A percentile compares a stretch with the other conserved stretches of the same genome.
These are phyloP conservation scores for Pythium rhizo-oryzae DNA, from an alignment of 352 stramenopile genomes.

Conservation along the genomic window DNA sequence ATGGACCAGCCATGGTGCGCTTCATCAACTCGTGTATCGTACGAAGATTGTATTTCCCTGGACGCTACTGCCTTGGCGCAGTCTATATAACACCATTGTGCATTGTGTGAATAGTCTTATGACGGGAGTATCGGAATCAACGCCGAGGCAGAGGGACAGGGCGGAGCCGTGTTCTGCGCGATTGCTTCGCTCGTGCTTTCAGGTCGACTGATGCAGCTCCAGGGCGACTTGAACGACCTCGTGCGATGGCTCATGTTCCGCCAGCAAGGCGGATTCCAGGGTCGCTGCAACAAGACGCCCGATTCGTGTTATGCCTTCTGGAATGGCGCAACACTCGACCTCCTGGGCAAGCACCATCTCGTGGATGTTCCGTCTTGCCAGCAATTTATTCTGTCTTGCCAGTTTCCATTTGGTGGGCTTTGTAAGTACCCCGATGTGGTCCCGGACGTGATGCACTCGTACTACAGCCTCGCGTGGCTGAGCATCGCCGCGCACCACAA, in stretches of 20 bases:
- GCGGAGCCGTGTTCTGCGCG: slow-evolving; percentile 72
- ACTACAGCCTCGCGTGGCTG: slow-evolving; percentile 90
- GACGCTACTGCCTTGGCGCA: background rate
- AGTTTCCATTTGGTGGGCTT: slow-evolving; percentile 85
- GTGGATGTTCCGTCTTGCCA: slow-evolving; percentile 74
- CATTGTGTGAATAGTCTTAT: slow-evolving; percentile 55
- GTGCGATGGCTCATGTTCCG: slow-evolving; percentile 85
- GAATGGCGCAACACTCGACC: slow-evolving; percentile 87
- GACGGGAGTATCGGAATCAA: slow-evolving; percentile 83
- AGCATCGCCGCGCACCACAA: slow-evolving; percentile 66
- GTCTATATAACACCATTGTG: slow-evolving; percentile 14
- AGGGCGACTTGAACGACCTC: slow-evolving; percentile 65
- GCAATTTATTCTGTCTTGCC: slow-evolving; percentile 84
- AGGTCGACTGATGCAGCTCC: slow-evolving; percentile 67
- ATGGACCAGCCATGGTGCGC: slow-evolving; percentile 61
- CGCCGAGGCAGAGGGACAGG: slow-evolving; percentile 67
- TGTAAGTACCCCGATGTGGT: slow-evolving; percentile 76
- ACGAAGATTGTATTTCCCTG: slow-evolving; percentile 20
- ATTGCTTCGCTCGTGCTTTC: slow-evolving; percentile 75
- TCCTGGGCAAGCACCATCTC: slow-evolving; percentile 78
- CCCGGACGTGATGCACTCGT: slow-evolving; percentile 93
- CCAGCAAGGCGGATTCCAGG: slow-evolving; percentile 87
- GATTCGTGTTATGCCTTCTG: slow-evolving; percentile 94
- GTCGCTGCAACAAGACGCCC: slow-evolving; percentile 88
- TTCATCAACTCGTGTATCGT: slow-evolving; percentile 87